Conservation (phyloP, 2,329 filamentous ascomycete species). For the Xylariaceae sp. region DNA sequence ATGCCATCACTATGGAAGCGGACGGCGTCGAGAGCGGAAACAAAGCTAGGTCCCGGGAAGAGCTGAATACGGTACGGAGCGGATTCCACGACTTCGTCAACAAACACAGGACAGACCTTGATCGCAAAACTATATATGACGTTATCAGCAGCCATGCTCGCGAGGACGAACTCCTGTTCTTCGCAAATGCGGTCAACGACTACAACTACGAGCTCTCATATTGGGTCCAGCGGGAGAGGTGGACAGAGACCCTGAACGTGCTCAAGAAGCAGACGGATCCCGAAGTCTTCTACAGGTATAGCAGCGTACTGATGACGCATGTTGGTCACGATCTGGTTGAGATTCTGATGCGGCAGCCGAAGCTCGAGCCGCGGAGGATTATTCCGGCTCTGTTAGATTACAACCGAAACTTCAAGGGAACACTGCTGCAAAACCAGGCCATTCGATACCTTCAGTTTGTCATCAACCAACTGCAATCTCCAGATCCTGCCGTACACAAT, state of each 20-base stretch:
- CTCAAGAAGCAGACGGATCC: conserved; percentile 88
- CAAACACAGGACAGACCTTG: conserved; percentile 79
- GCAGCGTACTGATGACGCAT: conserved; percentile 92
- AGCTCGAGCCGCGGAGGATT: conserved; percentile 76
- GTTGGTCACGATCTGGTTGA: conserved; percentile 82
- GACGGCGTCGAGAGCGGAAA: conserved; percentile 68
- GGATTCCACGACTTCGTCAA: conserved; percentile 86
- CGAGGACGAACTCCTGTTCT: conserved; percentile 87
- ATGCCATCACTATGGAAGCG: conserved; percentile 83
- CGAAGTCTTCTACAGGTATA: conserved; percentile 93
- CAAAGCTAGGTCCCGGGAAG: conserved; percentile 61
- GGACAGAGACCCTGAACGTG: conserved; percentile 78
- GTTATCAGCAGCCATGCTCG: conserved; percentile 92
- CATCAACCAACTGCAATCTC: conserved; percentile 75
- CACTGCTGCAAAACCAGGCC: conserved; percentile 76
- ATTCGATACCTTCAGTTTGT: conserved; percentile 89
- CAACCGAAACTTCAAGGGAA: conserved; percentile 65
- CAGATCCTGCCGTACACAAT: conserved; percentile 87
- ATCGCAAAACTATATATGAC: conserved; percentile 88
- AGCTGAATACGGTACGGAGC: conserved; percentile 60
- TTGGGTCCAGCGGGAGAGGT: conserved; percentile 93
- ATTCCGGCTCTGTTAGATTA: conserved; percentile 94
- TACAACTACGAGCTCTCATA: conserved; percentile 93
- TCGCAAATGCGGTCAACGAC: conserved; percentile 81
- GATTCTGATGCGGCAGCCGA: conserved; percentile 84